Conservation (phyloP, 1,139 yeast genomes). For the Saccharomyces hybrid region DNA sequence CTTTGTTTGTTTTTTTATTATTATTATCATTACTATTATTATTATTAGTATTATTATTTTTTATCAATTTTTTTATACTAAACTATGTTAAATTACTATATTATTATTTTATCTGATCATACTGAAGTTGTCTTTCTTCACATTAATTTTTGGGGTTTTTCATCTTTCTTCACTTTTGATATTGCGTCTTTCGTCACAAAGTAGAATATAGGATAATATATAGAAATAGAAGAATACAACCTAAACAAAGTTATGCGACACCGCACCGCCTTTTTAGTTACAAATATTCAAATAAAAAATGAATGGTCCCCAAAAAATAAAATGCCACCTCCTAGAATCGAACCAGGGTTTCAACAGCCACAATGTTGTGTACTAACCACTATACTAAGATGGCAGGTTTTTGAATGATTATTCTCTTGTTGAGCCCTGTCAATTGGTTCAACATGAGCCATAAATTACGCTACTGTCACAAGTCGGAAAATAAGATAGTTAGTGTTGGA, state of each 20-base stretch:
- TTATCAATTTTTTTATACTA: not conserved
- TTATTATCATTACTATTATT: not conserved
- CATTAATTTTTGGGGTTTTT: not conserved
- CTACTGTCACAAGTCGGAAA: too few species aligned
- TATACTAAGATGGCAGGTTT: conserved; percentile 7
- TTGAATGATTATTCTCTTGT: not conserved
- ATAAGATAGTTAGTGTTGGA: too few species aligned
- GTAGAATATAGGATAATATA: too few species aligned
- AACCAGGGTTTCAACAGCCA: conserved; percentile 10
- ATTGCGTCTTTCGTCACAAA: not conserved
- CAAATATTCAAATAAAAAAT: too few species aligned
- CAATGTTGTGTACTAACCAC: conserved; percentile 9
- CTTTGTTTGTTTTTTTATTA: not conserved
- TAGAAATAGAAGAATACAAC: too few species aligned
- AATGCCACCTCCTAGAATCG: conserved; percentile 9
- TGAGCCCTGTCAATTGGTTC: too few species aligned
- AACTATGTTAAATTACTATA: conserved; percentile 1
- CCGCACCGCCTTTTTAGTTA: too few species aligned
- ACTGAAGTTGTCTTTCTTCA: not conserved
- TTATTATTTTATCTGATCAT: not conserved
- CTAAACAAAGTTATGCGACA: too few species aligned
- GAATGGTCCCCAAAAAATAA: not conserved
- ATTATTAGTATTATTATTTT: conserved; percentile 1
- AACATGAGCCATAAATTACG: too few species aligned
- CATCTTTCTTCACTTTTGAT: not conserved